Conservation (phyloP, 805 yeast genomes). For the Maudiozyma pseudohumilis region DNA sequence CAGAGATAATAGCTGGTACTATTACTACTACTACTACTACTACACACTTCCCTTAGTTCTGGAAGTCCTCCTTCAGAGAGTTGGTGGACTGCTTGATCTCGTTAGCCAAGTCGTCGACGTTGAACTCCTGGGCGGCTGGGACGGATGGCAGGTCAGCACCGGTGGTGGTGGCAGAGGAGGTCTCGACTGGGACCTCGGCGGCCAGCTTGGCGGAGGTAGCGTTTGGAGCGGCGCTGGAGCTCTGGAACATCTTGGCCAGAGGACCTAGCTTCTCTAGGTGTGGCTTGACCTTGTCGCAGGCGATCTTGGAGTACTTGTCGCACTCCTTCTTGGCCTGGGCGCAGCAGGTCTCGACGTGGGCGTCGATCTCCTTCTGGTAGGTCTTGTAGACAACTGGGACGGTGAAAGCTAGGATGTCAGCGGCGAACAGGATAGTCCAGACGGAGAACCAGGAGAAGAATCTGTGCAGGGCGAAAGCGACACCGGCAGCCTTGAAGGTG, state of each 20-base stretch:
- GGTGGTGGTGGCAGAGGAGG: slow-evolving; percentile 16
- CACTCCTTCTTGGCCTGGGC: slow-evolving; percentile 43
- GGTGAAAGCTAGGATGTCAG: slow-evolving; percentile 57
- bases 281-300: slow-evolving; percentile 51
- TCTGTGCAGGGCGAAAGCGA: slow-evolving; percentile 54
- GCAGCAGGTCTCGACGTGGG: slow-evolving; percentile 39
- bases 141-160: slow-evolving; percentile 34
- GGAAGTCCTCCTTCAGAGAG: slow-evolving; percentile 28
- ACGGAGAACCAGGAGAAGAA: slow-evolving; percentile 69
- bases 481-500: slow-evolving; percentile 64
- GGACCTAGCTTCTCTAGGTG: slow-evolving; percentile 55
- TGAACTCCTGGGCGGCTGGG: slow-evolving; percentile 18
- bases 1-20: too few relatives aligned
- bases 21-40: too few relatives aligned
- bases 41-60: too few relatives aligned
- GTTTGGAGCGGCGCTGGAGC: slow-evolving; percentile 35
- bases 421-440: slow-evolving; percentile 50
- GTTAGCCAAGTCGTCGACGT: slow-evolving; percentile 15
- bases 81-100: slow-evolving; percentile 18
- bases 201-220: slow-evolving; percentile 21
- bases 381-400: slow-evolving; percentile 64
- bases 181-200: slow-evolving; percentile 21
- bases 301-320: slow-evolving; percentile 35
- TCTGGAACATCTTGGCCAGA: slow-evolving; percentile 46
- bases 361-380: slow-evolving; percentile 71